phyloP scores from a whole-genome alignment of 2,329 filamentous ascomycete species.

The Cladophialophora exuberans region DNA sequence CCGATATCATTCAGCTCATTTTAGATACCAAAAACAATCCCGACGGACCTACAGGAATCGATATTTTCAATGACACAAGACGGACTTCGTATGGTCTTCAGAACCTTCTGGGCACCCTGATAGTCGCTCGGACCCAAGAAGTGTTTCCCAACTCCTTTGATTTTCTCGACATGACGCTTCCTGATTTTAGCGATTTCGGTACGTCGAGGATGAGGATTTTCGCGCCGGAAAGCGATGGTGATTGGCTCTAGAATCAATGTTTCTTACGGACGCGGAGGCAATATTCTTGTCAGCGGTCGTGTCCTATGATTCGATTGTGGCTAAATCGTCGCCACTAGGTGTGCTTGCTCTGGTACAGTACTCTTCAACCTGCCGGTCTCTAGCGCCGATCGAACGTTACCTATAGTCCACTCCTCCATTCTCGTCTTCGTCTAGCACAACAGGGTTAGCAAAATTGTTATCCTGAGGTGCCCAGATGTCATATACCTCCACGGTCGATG shows the following conservation, averaged over 20 bases:
- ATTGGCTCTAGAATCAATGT: constrained; percentile 7
- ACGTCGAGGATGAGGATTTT: constrained; percentile 7
- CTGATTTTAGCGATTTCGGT: constrained; percentile 4
- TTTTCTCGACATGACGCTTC: constrained; percentile 13
- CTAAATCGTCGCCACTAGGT: constrained; percentile 4
- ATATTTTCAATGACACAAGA: constrained; percentile 19
- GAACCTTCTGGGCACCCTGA: constrained; percentile 7
- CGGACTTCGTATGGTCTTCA: constrained; percentile 19
- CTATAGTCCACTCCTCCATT: constrained; percentile 18
- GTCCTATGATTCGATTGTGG: neutral
- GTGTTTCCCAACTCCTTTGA: constrained; percentile 9
- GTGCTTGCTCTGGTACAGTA: constrained; percentile 10
- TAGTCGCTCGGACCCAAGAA: neutral
- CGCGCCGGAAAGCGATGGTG: constrained; percentile 14
- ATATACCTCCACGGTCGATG: constrained; percentile 70
- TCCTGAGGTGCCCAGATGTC: neutral
- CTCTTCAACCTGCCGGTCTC: constrained; percentile 7
- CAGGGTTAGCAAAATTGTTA: neutral
- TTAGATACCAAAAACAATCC: constrained; percentile 18
- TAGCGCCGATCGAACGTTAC: constrained; percentile 12
- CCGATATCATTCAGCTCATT: constrained; percentile 19
- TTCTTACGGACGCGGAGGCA: neutral
- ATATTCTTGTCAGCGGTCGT: neutral
- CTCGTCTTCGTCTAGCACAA: constrained; percentile 12
- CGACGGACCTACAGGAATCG: constrained; percentile 11